Conservation (phyloP, 1,284 basidiomycete species). For the Ustilago nuda region DNA sequence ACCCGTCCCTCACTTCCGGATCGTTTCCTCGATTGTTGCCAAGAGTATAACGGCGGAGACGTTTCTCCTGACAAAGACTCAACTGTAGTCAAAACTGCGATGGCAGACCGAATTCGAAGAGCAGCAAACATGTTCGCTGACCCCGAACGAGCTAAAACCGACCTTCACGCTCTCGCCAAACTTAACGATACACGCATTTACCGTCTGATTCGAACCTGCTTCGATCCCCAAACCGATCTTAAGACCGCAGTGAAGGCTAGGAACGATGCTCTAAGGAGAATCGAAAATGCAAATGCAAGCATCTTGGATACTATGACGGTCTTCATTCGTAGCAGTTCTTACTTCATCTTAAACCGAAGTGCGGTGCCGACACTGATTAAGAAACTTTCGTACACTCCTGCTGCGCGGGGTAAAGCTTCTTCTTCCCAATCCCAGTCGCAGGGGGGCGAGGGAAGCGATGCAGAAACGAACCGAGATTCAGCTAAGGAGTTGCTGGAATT, state of each 20-base stretch:
- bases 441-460: conserved; percentile 26
- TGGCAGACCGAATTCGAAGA: conserved; percentile 47
- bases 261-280: conserved; percentile 53
- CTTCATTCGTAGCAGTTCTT: conserved; percentile 80
- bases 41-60: conserved; percentile 73
- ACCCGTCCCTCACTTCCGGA: conserved; percentile 40
- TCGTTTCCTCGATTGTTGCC: conserved; percentile 58
- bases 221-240: conserved; percentile 85
- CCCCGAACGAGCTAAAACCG: conserved; percentile 79
- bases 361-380: conserved; percentile 80
- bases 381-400: conserved; percentile 25
- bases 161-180: conserved; percentile 85
- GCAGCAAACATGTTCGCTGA: conserved; percentile 71
- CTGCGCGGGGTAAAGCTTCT: conserved; percentile 11
- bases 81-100: conserved; percentile 70
- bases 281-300: conserved; percentile 42
- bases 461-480: conserved; percentile 48
- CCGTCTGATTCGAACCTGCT: conserved; percentile 82
- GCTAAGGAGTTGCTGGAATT: conserved; percentile 71
- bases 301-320: conserved; percentile 75
- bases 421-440: conserved; percentile 22
- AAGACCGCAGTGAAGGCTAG: conserved; percentile 79
- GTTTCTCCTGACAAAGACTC: conserved; percentile 79
- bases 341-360: conserved; percentile 84
- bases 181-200: conserved; percentile 87